Conservation (phyloP, 1,284 basidiomycete species). For the Malassezia brasiliensis region DNA sequence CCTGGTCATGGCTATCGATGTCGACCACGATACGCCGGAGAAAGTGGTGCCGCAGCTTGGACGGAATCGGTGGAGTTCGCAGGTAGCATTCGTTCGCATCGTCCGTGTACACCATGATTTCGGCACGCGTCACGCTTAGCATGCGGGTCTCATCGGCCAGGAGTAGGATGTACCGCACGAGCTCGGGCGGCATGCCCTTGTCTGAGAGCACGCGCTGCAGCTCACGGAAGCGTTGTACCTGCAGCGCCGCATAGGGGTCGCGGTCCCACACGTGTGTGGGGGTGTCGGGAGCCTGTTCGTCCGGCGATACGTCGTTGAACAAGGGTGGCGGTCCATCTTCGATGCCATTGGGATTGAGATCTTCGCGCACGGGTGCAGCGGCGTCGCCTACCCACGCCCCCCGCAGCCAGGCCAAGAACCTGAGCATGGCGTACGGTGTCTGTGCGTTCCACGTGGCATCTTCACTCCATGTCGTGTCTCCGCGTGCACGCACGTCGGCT, state of each 20-base stretch:
- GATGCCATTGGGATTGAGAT: too few species aligned
- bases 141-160: conserved; percentile 4
- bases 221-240: background rate
- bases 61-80: conserved; percentile 5
- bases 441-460: conserved; percentile 1
- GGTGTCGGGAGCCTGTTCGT: background rate
- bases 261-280: conserved; percentile 1
- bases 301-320: too few species aligned
- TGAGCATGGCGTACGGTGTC: background rate
- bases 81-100: conserved; percentile 12
- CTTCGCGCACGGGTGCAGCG: too few species aligned
- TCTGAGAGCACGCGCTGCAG: background rate
- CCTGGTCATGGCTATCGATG: conserved; percentile 17
- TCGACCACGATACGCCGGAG: conserved; percentile 1
- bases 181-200: conserved; percentile 7
- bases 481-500: too few species aligned
- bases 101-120: background rate
- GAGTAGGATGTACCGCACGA: background rate
- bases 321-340: too few species aligned
- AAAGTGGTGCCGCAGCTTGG: background rate
- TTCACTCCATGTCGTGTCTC: too few species aligned
- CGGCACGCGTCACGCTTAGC: conserved; percentile 2
- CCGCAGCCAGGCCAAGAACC: background rate
- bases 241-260: background rate
- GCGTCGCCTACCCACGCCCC: background rate